phyloP scores from a whole-genome alignment of 2,329 filamentous ascomycete genomes.

The Alternaria arborescens region DNA sequence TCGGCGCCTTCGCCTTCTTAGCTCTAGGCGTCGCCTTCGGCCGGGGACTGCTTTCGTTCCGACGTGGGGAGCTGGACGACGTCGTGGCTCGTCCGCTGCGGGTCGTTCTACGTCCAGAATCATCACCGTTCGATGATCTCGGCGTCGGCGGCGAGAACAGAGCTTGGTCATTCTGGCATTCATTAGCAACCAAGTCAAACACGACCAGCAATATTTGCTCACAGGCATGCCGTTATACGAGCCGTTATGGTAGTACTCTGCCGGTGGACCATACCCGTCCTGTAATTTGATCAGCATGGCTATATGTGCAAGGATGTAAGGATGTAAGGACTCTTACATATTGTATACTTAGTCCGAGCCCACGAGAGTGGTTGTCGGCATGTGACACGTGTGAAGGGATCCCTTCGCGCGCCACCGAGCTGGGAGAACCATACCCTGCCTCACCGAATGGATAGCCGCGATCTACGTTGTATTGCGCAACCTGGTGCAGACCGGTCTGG shows the following conservation, averaged over 20 bases:
- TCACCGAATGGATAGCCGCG: slow-evolving; percentile 50
- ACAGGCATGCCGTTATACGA: slow-evolving; percentile 39
- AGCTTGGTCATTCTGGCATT: slow-evolving; percentile 33
- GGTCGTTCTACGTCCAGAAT: slow-evolving; percentile 50
- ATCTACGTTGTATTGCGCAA: slow-evolving; percentile 55
- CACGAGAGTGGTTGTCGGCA: slow-evolving; percentile 30
- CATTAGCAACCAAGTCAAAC: slow-evolving; percentile 27
- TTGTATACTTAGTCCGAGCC: slow-evolving; percentile 41
- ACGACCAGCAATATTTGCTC: slow-evolving; percentile 15
- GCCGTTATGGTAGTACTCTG: slow-evolving; percentile 39
- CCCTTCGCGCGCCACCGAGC: slow-evolving; percentile 36
- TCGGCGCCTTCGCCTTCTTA: slow-evolving; percentile 57
- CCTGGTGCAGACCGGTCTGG: slow-evolving; percentile 51
- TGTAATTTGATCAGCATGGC: slow-evolving; percentile 35
- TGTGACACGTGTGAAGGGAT: slow-evolving; percentile 41
- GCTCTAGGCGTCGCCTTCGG: slow-evolving; percentile 46
- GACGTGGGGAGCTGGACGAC: slow-evolving; percentile 35
- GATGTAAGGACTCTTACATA: slow-evolving; percentile 38
- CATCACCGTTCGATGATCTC: slow-evolving; percentile 52
- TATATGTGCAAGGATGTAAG: neutral
- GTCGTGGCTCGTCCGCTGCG: slow-evolving; percentile 46
- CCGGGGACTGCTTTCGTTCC: slow-evolving; percentile 32
- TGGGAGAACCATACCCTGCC: slow-evolving; percentile 42
- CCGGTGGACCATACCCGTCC: slow-evolving; percentile 43
- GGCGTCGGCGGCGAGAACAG: slow-evolving; percentile 55